phyloP scores from a whole-genome alignment of 129 eudicot genomes.

The Arctium minus region DNA sequence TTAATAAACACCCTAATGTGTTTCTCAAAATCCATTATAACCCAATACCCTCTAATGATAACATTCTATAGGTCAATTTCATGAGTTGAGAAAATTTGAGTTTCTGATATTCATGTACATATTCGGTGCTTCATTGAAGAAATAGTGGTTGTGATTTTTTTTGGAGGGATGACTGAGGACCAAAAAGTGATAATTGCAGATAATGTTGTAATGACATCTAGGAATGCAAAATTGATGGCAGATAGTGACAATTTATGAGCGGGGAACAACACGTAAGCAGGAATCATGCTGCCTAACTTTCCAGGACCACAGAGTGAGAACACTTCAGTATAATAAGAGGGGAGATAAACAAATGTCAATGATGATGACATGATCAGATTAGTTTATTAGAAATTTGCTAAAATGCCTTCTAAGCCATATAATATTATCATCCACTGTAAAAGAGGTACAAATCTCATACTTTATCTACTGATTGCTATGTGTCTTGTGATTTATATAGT shows the following conservation, averaged over 20 bases:
- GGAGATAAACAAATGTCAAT: not conserved
- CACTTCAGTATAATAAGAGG: not conserved
- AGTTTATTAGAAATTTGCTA: conserved; percentile 3
- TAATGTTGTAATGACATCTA: not conserved
- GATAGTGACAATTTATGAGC: conserved; percentile 8
- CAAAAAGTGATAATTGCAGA: not conserved
- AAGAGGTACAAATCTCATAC: not conserved
- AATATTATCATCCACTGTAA: not conserved
- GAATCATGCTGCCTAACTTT: conserved; percentile 1
- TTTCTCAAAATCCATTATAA: too few species aligned
- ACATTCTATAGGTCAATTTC: too few species aligned
- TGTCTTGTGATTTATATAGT: not conserved
- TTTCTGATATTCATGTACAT: not conserved
- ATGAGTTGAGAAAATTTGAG: too few species aligned
- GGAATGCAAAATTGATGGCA: too few species aligned
- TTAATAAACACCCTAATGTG: too few species aligned
- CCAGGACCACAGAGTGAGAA: conserved; percentile 8
- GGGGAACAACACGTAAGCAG: conserved; percentile 16
- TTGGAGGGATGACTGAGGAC: too few species aligned
- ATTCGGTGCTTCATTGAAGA: too few species aligned
- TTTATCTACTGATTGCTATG: not conserved
- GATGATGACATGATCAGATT: not conserved
- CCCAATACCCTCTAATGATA: too few species aligned
- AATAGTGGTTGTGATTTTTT: too few species aligned
- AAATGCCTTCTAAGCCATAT: not conserved